Base-by-base conservation (phyloP, 192 early-diverging fungal species). In the Backusella morwellensis region DNA sequence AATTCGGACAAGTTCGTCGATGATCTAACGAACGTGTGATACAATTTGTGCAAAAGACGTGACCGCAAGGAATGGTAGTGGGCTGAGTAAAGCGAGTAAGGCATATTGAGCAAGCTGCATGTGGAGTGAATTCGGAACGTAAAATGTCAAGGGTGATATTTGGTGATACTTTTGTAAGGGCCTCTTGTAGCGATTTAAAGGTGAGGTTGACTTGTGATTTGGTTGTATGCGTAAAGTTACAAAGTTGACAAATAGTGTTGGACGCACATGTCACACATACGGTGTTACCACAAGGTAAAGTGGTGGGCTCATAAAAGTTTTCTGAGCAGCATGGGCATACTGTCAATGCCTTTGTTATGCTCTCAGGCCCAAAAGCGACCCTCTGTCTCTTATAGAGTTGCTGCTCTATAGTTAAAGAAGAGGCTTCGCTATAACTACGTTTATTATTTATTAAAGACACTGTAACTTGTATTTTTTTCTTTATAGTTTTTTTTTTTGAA, bases 51-150 rank as follows among this genome's bases (percentile, higher is more conserved):
- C 92, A 93, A 66, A 86, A 86, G n/a, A 87, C 89, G 77, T 93
- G 92, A 0, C 92, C 92, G 63, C 92, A 93, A 3, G 83, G 84
- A 17, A 87, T 85, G 0, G 91, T 92, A 12, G 92, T 77, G 4
- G 92, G 91, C n/a, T 89, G 81, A 29, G 74, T 50, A 71, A 91
- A 82, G 14, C 86, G 72, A 12, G 75, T 70, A 42, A 76, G 85
- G 75, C 92, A 93, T 21, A 93, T 80, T 11, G 83, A 80, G 75
- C 92, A 93, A 77, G 91, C 92, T 15, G 88, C 70, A 19, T 59
- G 38, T 9, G 19, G 41, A 4, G 40, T 63, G 2, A 82, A 59
- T 4, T 19, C 32, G 2, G 66, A 23, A 17, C 68, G 56, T n/a
- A 79, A 23, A 19, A 29, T 34, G 54, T 81, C 38, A 35, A 68